These are phyloP conservation scores for Cercospora berteroae DNA, from an alignment of 2,329 filamentous ascomycete species.

Conservation along the genomic window DNA sequence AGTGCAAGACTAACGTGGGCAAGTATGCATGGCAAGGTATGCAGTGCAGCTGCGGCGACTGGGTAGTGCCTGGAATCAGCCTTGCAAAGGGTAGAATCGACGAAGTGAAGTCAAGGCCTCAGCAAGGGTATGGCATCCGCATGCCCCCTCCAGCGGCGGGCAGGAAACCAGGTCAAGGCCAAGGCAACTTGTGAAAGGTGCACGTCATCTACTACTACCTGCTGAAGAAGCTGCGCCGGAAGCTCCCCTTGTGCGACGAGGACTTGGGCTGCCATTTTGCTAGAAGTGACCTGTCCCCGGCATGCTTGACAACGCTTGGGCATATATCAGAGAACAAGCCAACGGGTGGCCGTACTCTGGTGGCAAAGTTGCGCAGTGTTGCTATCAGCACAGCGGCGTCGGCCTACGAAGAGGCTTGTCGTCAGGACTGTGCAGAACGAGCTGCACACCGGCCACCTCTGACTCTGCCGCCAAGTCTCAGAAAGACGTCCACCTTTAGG, in stretches of 20 bases:
- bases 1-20: constrained; percentile 79
- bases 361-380: background rate
- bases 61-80: constrained; percentile 88
- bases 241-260: background rate
- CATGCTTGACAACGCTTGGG: background rate
- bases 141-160: constrained; percentile 32
- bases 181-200: constrained; percentile 22
- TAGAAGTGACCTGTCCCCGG: background rate
- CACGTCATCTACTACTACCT: background rate
- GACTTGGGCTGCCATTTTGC: background rate
- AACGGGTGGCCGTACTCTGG: background rate
- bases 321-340: background rate
- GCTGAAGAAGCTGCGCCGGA: background rate
- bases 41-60: constrained; percentile 84
- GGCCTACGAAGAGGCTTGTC: background rate
- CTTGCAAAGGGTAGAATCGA: constrained; percentile 81
- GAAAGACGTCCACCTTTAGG: background rate
- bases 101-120: constrained; percentile 50
- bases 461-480: background rate
- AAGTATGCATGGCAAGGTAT: constrained; percentile 97
- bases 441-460: background rate
- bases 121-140: constrained; percentile 36
- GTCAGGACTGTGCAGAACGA: background rate
- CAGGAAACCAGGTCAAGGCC: constrained; percentile 16
- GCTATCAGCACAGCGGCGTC: background rate